Conservation (phyloP, 176 grass and related monocot genomes). For the Aegilops umbellulata region DNA sequence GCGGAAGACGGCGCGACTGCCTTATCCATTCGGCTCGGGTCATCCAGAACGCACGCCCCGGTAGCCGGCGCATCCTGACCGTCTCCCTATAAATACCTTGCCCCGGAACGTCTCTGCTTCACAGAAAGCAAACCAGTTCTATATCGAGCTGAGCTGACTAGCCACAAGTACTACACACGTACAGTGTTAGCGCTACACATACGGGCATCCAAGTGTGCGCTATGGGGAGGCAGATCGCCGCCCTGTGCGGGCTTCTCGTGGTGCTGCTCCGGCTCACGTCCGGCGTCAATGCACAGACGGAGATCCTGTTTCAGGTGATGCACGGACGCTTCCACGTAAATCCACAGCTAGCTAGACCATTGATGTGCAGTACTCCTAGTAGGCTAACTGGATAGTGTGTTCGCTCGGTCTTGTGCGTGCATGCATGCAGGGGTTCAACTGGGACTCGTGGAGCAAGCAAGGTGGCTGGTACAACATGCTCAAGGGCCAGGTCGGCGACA, state of each 20-base stretch:
- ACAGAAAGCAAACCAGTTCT: not conserved
- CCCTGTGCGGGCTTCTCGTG: not conserved
- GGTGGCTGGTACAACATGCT: conserved; percentile 76
- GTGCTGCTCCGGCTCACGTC: not conserved
- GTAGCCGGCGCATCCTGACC: not conserved
- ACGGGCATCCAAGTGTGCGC: not conserved
- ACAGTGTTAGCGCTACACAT: not conserved
- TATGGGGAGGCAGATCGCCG: conserved; percentile 8
- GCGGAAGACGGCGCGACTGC: not conserved
- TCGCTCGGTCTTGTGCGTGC: not conserved
- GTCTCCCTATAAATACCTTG: conserved; percentile 23
- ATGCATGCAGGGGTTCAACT: conserved; percentile 64
- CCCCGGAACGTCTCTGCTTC: not conserved
- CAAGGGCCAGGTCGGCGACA: conserved; percentile 34
- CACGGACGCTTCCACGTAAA: not conserved
- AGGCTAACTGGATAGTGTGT: too few species aligned
- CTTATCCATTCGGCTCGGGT: conserved; percentile 23
- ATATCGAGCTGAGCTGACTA: not conserved
- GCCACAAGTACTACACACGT: not conserved
- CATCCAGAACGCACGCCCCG: not conserved
- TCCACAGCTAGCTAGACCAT: too few species aligned
- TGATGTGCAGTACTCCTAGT: too few species aligned
- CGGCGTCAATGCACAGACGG: conserved; percentile 10
- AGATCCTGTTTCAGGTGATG: conserved; percentile 44
- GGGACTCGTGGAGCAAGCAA: conserved; percentile 85